Evolutionary conservation across 2,329 filamentous ascomycete genomes (phyloP).

Genomic region (Cylindrodendrum hubeiense): DNA sequence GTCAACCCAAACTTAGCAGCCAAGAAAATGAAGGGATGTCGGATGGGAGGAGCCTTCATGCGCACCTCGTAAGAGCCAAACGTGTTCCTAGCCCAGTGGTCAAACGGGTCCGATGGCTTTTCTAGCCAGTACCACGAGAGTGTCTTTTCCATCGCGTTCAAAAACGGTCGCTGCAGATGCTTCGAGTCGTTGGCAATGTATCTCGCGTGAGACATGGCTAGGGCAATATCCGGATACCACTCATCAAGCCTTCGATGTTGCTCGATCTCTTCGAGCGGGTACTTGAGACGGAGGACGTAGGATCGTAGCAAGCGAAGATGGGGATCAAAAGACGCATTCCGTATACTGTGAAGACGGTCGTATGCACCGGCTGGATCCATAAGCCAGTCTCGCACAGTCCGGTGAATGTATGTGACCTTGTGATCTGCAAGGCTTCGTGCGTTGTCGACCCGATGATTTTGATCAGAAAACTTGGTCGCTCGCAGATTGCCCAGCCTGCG

Average conservation of each 20-base stretch:
- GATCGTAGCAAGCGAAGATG: conserved; percentile 50
- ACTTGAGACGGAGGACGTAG: conserved; percentile 49
- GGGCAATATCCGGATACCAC: conserved; percentile 53
- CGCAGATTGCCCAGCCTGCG: conserved; percentile 30
- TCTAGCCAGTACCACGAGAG: conserved; percentile 48
- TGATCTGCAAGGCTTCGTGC: conserved; percentile 25
- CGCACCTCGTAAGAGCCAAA: conserved; percentile 49
- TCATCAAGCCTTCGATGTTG: conserved; percentile 53
- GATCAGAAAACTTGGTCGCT: conserved; percentile 21
- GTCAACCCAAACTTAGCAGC: conserved; percentile 50
- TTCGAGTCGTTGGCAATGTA: conserved; percentile 38
- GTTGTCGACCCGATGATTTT: conserved; percentile 1
- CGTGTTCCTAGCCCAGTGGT: conserved; percentile 50
- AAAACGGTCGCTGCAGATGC: conserved; percentile 8
- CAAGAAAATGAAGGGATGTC: conserved; percentile 48
- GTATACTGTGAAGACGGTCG: conserved; percentile 22
- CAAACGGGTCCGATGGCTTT: conserved; percentile 41
- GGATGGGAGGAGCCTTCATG: conserved; percentile 45
- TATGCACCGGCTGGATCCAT: conserved; percentile 40
- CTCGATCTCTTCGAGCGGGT: conserved; percentile 49
- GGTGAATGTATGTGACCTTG: conserved; percentile 49
- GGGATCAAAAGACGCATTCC: conserved; percentile 41
- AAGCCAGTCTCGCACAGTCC: conserved; percentile 51
- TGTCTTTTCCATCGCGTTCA: conserved; percentile 43
- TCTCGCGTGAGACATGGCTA: conserved; percentile 53